Evolutionary conservation across 2,329 filamentous ascomycete genomes (phyloP), one percentile per base, ranked within the genome.

Genomic region (Dendrostoma leiphaemia): DNA sequence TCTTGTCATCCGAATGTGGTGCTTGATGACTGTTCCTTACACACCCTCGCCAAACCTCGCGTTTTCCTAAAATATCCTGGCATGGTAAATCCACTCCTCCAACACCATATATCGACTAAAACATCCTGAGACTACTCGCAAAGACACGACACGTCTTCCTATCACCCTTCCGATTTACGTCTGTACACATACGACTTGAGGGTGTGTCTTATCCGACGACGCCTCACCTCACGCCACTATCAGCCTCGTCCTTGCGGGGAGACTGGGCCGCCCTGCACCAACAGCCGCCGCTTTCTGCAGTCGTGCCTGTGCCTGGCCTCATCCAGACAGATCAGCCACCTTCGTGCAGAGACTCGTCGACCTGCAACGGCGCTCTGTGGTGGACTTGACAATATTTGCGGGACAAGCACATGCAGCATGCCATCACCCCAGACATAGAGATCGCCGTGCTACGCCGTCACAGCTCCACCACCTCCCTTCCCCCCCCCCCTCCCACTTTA

Each of bases 321-420:
- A 51, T 15, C 48, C 54, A 44, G 43, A 37, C 17, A 34, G 24
- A 52, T 13, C 38, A 29, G 24, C 34, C 35, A 10, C 32, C 8
- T 44, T 49, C 45, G 32, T 15, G 46, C 38, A 29, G 28, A 49
- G 21, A 40, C 40, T 43, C 50, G 32, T 48, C 45, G 45, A 37
- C 31, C 31, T 26, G 38, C 23, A 48, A 19, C 28, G 21, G 19
- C 21, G 21, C 29, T 32, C 10, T 23, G 29, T 23, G 45, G 38
- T 26, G 38, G 38, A 41, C n/a, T n/a, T n/a, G n/a, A n/a, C 38
- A 23, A 41, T 41, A 41, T 26, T 23, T 23, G 24, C 32, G 37
- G 35, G n/a, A n/a, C n/a, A n/a, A n/a, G n/a, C 49, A 31, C 50
- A 49, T 40, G 21, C 50, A 54, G 41, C 46, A 54, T 57, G 54